These are phyloP conservation scores for Candida pini DNA, from an alignment of 805 yeast genomes.

Conservation along the genomic window DNA sequence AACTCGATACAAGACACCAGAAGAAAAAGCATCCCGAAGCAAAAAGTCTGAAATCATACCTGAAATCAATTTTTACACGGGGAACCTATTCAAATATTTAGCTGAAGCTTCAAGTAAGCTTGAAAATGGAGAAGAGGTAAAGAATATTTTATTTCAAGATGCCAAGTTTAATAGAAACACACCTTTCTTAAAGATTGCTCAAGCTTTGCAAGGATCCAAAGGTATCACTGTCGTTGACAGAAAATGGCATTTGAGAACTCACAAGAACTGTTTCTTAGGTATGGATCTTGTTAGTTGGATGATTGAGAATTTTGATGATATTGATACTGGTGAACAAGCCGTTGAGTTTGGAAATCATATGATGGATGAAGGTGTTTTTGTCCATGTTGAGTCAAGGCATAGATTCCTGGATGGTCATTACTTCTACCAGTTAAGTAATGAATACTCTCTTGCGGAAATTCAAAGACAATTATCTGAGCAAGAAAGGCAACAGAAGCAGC, in stretches of 20 bases:
- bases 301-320: conserved; percentile 69
- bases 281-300: conserved; percentile 85
- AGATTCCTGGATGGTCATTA: conserved; percentile 89
- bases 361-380: conserved; percentile 66
- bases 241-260: conserved; percentile 85
- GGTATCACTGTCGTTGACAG: conserved; percentile 72
- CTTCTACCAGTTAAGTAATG: conserved; percentile 67
- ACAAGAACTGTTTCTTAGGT: conserved; percentile 76
- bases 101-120: conserved; percentile 28
- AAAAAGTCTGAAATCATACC: conserved; percentile 51
- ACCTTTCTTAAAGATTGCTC: conserved; percentile 48
- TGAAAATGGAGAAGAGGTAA: conserved; percentile 10
- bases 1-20: conserved; percentile 41
- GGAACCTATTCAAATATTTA: conserved; percentile 66
- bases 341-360: conserved; percentile 70
- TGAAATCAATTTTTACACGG: conserved; percentile 83
- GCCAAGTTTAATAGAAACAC: conserved; percentile 42
- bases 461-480: no score
- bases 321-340: conserved; percentile 79
- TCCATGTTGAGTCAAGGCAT: conserved; percentile 81
- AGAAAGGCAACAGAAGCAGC: conserved; percentile 2
- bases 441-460: conserved; percentile 36
- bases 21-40: conserved; percentile 32
- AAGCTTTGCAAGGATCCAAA: conserved; percentile 57
- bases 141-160: conserved; percentile 18